phyloP scores from a whole-genome alignment of 2,329 filamentous ascomycete genomes.

The Epichloe bromicola region DNA sequence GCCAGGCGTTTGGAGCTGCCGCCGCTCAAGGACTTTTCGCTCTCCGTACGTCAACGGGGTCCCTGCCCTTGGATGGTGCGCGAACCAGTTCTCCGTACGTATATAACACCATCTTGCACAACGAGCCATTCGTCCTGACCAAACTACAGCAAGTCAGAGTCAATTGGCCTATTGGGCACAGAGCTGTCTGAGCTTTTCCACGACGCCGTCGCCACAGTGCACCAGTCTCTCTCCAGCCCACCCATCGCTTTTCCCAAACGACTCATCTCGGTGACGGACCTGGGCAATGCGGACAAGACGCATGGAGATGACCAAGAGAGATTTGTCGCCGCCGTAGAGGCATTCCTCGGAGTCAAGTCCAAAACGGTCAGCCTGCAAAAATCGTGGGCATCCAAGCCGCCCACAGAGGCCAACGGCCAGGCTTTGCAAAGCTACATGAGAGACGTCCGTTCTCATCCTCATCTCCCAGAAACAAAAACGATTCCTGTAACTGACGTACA shows the following conservation, averaged over 20 bases:
- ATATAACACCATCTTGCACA: background rate
- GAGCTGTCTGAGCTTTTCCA: conserved; percentile 14
- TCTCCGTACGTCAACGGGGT: conserved; percentile 11
- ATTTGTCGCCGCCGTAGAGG: conserved; percentile 16
- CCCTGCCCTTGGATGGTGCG: conserved; percentile 7
- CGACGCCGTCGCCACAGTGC: conserved; percentile 9
- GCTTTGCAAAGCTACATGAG: conserved; percentile 16
- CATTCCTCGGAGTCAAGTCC: conserved; percentile 8
- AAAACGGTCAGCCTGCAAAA: conserved; percentile 10
- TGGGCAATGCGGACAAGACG: conserved; percentile 5
- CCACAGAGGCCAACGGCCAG: conserved; percentile 10
- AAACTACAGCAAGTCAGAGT: conserved; percentile 10
- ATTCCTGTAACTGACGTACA: background rate
- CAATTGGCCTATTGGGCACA: conserved; percentile 12
- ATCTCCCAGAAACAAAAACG: background rate
- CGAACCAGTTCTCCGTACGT: conserved; percentile 12
- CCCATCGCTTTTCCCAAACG: conserved; percentile 5
- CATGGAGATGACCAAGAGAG: conserved; percentile 6
- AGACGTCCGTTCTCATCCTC: conserved; percentile 11
- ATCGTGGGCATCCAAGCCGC: conserved; percentile 12
- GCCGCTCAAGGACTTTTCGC: conserved; percentile 21
- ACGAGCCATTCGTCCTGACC: background rate
- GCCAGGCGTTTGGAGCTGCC: conserved; percentile 10
- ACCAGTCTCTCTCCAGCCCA: background rate
- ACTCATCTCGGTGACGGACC: conserved; percentile 16